phyloP scores from a whole-genome alignment of 2,329 filamentous ascomycete genomes.

The Thyridium curvatum region DNA sequence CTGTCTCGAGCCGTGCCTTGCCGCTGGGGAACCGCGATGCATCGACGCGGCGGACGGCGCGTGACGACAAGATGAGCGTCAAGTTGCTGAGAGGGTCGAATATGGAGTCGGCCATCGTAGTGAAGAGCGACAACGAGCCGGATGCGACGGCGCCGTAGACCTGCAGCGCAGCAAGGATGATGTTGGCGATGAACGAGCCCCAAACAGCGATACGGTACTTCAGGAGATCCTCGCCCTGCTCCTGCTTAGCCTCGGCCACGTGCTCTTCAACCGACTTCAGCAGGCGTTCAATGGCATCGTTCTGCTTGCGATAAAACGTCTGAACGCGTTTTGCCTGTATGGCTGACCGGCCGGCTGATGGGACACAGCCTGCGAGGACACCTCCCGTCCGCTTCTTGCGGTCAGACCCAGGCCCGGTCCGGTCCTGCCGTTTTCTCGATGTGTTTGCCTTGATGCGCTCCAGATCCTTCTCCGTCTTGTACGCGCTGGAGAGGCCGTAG shows the following conservation, averaged over 20 bases:
- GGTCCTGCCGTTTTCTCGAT: slow-evolving; percentile 62
- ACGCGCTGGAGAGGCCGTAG: slow-evolving; percentile 67
- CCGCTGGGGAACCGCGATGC: slow-evolving; percentile 81
- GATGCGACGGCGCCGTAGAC: slow-evolving; percentile 84
- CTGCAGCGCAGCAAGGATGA: slow-evolving; percentile 73
- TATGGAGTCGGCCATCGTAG: slow-evolving; percentile 91
- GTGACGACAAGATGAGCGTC: slow-evolving; percentile 78
- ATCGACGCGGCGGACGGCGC: slow-evolving; percentile 84
- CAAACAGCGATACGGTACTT: slow-evolving; percentile 62
- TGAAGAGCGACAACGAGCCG: slow-evolving; percentile 90
- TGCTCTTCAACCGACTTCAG: slow-evolving; percentile 93
- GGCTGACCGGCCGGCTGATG: slow-evolving; percentile 24
- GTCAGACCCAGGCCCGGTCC: slow-evolving; percentile 3
- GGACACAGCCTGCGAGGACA: slow-evolving; percentile 10
- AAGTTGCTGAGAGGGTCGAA: slow-evolving; percentile 91
- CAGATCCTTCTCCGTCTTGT: slow-evolving; percentile 75
- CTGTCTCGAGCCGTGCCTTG: slow-evolving; percentile 89
- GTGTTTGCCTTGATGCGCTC: slow-evolving; percentile 74
- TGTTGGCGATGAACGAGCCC: slow-evolving; percentile 71
- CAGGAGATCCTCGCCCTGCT: slow-evolving; percentile 75
- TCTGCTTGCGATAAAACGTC: slow-evolving; percentile 84
- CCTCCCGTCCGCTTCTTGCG: slow-evolving; percentile 5
- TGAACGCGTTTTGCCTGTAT: slow-evolving; percentile 42
- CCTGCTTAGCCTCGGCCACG: slow-evolving; percentile 70
- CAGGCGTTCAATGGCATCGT: slow-evolving; percentile 86